Evolutionary conservation across 306 rosid genomes (phyloP), one percentile per base, ranked within the genome.

Genomic region (Argentina anserina): DNA sequence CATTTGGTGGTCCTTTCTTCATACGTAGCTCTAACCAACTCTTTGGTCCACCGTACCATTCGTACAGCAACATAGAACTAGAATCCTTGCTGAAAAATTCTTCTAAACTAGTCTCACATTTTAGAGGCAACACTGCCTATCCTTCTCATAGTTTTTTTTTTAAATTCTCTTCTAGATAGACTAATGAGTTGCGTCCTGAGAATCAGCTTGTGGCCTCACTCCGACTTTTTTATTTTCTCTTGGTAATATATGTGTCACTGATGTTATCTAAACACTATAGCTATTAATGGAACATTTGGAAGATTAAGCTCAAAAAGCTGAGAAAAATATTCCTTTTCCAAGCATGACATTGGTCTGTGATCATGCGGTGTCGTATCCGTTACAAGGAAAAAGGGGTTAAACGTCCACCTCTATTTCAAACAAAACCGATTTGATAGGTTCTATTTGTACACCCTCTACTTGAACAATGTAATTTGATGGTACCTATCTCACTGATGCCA

Each of bases 71-170:
- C 52, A 58, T 28, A 17, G 42, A 78, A 47, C 66, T 28, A 17
- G 26, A 78, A 67, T 73, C 74, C 34, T 45, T 66, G 42, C 43
- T 78, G 70, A 58, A 41, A 10, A 1, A 47, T 67, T 65, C 34
- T 2, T 58, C 7, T 34, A 43, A 23, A 45, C 65, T 43, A 13
- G 58, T 50, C 33, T 40, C 40, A 25, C 14, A 1, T 37, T 0
- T 36, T 21, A 46, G 42, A 39, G 65, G 33, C 63, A 26, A 26
- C 63, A 26, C 63, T 59, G 9, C 39, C 65, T 59, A 4, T 59
- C 40, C 11, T 59, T 59, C n/a, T 59, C 12, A 59, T 28, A 14
- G 9, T 29, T 60, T 29, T 60, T 61, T 41, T 7, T 33, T 61
- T 18, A 14, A 61, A 33, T 61, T 61, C 66, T 42, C 66, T 61